Conservation (phyloP, 345 rosid species). For the Acer saccharum region DNA sequence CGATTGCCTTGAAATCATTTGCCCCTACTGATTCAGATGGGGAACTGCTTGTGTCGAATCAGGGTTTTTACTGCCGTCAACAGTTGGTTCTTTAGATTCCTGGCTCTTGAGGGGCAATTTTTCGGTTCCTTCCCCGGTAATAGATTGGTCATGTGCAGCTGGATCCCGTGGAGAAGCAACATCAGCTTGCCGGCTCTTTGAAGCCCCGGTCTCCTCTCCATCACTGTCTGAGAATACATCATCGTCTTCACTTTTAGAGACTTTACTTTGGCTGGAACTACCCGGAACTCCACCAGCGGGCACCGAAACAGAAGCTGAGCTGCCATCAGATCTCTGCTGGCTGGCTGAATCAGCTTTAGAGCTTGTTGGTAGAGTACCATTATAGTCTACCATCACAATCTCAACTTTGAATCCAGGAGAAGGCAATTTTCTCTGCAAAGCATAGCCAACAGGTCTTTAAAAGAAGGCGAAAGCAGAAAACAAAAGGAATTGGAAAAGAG, state of each 20-base stretch:
- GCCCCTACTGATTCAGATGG: conserved; percentile 28
- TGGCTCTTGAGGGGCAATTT: conserved; percentile 25
- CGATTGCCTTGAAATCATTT: conserved; percentile 76
- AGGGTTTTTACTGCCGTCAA: conserved; percentile 27
- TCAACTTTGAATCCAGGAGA: conserved; percentile 90
- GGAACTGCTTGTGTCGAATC: conserved; percentile 26
- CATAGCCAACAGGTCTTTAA: background rate
- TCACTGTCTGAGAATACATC: conserved; percentile 87
- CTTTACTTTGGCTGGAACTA: conserved; percentile 27
- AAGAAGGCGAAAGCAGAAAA: background rate
- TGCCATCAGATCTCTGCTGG: conserved; percentile 26
- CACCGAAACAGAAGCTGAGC: conserved; percentile 27
- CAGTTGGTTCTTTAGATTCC: conserved; percentile 25
- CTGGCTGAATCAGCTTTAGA: conserved; percentile 34
- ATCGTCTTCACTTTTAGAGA: conserved; percentile 47
- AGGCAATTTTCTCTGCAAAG: conserved; percentile 78
- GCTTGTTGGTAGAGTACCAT: conserved; percentile 33
- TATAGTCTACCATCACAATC: conserved; percentile 66
- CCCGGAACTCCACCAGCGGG: conserved; percentile 18
- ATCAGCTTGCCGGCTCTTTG: conserved; percentile 33
- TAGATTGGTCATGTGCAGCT: conserved; percentile 15
- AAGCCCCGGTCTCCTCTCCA: conserved; percentile 54
- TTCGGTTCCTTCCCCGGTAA: conserved; percentile 26
- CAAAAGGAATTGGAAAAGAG: too few species aligned
- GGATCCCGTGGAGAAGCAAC: conserved; percentile 12